Evolutionary conservation across 345 rosid genomes (phyloP).

Genomic region (Populus davidiana): DNA sequence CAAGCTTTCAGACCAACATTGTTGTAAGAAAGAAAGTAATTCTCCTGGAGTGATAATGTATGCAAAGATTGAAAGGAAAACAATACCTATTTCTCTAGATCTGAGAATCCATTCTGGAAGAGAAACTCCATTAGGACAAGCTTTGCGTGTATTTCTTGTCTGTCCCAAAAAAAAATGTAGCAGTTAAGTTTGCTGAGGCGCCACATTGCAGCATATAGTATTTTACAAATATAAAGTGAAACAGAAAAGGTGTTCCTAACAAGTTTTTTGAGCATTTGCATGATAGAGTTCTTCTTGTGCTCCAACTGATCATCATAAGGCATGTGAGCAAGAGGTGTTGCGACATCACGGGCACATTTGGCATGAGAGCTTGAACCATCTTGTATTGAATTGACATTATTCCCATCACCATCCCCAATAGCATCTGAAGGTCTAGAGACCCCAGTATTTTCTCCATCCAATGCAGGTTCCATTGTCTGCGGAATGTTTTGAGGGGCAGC

Average conservation of each 20-base stretch:
- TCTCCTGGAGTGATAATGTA: not conserved
- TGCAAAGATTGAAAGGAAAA: conserved; percentile 17
- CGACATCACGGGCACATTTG: conserved; percentile 74
- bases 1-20: not conserved
- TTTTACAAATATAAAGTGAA: not conserved
- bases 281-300: conserved; percentile 50
- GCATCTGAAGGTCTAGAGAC: conserved; percentile 14
- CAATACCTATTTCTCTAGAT: conserved; percentile 80
- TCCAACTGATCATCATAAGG: conserved; percentile 69
- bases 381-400: conserved; percentile 27
- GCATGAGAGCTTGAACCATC: conserved; percentile 31
- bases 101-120: conserved; percentile 85
- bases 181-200: conserved; percentile 22
- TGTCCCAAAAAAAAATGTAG: conserved; percentile 32
- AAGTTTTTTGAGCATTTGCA: conserved; percentile 78
- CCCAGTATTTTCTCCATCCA: conserved; percentile 30
- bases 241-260: conserved; percentile 35
- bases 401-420: conserved; percentile 28
- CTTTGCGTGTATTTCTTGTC: conserved; percentile 91
- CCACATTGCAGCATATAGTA: not conserved
- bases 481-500: conserved; percentile 7
- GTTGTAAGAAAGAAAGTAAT: not conserved
- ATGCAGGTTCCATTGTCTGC: conserved; percentile 17
- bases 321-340: conserved; percentile 77
- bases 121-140: conserved; percentile 77